phyloP scores from a whole-genome alignment of 352 stramenopile species.

The Globisporangium spiculum region DNA sequence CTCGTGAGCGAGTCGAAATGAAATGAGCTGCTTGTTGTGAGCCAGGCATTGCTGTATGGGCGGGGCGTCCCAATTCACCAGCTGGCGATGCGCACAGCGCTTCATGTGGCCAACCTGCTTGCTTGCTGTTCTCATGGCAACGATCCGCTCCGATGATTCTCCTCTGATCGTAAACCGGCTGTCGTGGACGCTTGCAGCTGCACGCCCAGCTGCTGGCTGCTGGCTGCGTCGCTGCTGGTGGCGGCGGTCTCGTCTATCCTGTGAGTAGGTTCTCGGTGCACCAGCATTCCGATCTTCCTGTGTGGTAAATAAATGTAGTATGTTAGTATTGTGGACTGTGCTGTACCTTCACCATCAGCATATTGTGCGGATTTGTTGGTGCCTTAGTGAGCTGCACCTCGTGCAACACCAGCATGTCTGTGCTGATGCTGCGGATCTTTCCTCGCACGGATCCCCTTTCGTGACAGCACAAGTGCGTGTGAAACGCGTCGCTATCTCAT shows the following conservation, averaged over 20 bases:
- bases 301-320: background rate
- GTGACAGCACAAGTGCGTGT: background rate
- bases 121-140: background rate
- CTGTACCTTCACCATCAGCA: background rate
- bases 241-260: background rate
- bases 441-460: background rate
- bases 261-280: background rate
- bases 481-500: background rate
- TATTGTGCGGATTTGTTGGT: background rate
- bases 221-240: background rate
- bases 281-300: background rate
- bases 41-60: background rate
- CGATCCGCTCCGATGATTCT: background rate
- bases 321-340: background rate
- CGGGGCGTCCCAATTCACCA: background rate
- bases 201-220: background rate
- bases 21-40: background rate
- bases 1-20: background rate
- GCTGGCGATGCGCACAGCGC: background rate
- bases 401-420: background rate
- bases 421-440: background rate
- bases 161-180: background rate
- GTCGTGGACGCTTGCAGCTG: background rate
- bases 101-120: background rate
- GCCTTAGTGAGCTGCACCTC: background rate